phyloP scores from a whole-genome alignment of 2,329 filamentous ascomycete species.

The Microthyrium microscopicum region DNA sequence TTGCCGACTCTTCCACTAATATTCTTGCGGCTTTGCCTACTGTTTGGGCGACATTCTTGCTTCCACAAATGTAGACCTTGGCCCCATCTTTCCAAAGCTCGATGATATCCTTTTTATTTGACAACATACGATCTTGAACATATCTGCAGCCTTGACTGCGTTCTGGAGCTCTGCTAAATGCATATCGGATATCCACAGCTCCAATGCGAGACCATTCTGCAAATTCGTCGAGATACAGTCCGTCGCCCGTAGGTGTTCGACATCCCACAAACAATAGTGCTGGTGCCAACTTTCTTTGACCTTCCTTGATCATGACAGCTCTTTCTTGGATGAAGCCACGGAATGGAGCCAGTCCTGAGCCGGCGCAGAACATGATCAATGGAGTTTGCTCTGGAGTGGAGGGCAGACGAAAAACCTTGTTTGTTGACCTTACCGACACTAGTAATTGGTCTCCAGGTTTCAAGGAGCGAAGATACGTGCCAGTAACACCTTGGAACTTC shows the following conservation, averaged over 20 bases:
- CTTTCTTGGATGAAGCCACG: slow-evolving; percentile 19
- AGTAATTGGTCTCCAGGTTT: slow-evolving; percentile 25
- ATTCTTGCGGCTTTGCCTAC: slow-evolving; percentile 25
- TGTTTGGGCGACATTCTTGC: slow-evolving; percentile 27
- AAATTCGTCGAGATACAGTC: slow-evolving; percentile 43
- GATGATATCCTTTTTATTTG: slow-evolving; percentile 28
- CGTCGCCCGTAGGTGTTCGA: slow-evolving; percentile 36
- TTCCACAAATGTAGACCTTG: slow-evolving; percentile 50
- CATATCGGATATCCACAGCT: slow-evolving; percentile 43
- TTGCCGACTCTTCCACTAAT: slow-evolving; percentile 25
- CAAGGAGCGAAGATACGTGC: slow-evolving; percentile 25
- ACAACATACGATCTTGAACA: slow-evolving; percentile 35
- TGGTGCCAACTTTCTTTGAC: slow-evolving; percentile 37
- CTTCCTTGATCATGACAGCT: slow-evolving; percentile 10
- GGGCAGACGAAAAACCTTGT: slow-evolving; percentile 28
- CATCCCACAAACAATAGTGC: slow-evolving; percentile 53
- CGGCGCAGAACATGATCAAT: slow-evolving; percentile 27
- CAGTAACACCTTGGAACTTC: slow-evolving; percentile 26
- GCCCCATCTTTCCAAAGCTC: slow-evolving; percentile 32
- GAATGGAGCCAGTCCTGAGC: slow-evolving; percentile 20
- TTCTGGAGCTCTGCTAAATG: slow-evolving; percentile 34
- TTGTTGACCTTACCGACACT: slow-evolving; percentile 24
- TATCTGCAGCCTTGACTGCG: slow-evolving; percentile 33
- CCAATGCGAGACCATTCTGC: slow-evolving; percentile 42
- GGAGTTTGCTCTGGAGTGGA: slow-evolving; percentile 26